Conservation (phyloP, 345 rosid species). For the Salix caprea region DNA sequence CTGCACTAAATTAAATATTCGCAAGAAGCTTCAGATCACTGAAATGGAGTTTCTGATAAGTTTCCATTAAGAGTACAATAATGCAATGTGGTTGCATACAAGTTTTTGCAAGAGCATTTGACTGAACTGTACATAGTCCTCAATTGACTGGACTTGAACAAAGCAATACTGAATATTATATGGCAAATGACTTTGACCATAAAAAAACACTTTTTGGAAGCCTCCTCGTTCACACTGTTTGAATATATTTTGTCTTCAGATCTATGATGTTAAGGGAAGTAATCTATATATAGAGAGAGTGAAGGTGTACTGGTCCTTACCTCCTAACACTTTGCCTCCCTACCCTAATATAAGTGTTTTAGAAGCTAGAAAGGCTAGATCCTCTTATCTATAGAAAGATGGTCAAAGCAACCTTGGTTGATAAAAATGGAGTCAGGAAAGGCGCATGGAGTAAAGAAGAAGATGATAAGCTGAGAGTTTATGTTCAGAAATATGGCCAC, state of each 20-base stretch:
- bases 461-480: conserved; percentile 30
- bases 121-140: background rate
- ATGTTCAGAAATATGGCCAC: conserved; percentile 24
- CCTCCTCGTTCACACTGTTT: background rate
- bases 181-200: background rate
- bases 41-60: background rate
- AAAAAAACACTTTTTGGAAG: background rate
- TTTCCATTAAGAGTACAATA: background rate
- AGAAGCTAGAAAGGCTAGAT: background rate
- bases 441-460: conserved; percentile 46
- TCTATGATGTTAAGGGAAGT: no score
- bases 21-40: background rate
- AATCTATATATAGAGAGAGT: no score
- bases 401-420: conserved; percentile 34
- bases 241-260: background rate
- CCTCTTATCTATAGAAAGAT: conserved; percentile 3
- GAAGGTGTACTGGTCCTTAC: background rate
- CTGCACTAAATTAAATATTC: background rate
- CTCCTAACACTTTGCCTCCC: no score
- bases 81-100: background rate
- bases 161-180: background rate
- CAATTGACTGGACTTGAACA: background rate
- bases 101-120: background rate
- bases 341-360: background rate
- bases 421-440: conserved; percentile 35